A percentile compares a stretch with the other conserved stretches of the same genome.
phyloP scores from a whole-genome alignment of 331 rosid genomes.

The Quercus tomentella region DNA sequence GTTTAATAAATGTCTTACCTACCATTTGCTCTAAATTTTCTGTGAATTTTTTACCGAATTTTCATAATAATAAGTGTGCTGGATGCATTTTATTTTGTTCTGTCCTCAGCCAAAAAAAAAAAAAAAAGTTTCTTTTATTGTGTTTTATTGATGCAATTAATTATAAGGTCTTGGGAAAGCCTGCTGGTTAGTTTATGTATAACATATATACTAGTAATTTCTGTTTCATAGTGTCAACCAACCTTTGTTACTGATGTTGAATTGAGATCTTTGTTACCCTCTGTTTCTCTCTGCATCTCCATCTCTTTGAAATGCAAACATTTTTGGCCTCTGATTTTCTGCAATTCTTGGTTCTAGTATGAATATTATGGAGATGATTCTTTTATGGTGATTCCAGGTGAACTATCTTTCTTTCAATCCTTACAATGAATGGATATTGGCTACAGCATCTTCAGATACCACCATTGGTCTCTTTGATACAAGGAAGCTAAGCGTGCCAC shows the following conservation, averaged over 20 bases:
- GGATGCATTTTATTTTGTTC: neutral
- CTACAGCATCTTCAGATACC: conserved; percentile 94
- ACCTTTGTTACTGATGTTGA: neutral
- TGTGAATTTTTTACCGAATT: neutral
- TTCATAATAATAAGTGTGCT: neutral
- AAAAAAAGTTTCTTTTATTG: neutral
- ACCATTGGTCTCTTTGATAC: conserved; percentile 71
- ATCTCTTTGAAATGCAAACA: neutral
- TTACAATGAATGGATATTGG: conserved; percentile 77
- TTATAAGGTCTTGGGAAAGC: neutral
- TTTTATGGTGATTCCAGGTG: conserved; percentile 43
- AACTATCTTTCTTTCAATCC: conserved; percentile 87
- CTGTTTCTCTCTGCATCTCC: neutral
- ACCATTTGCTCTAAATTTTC: neutral
- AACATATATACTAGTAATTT: neutral
- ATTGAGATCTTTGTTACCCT: neutral
- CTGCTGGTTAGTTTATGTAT: neutral
- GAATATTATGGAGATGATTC: neutral
- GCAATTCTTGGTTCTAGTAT: neutral
- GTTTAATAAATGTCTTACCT: neutral
- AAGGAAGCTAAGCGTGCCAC: conserved; percentile 58
- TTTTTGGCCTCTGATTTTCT: neutral
- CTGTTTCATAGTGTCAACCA: neutral
- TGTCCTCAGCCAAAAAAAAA: neutral
- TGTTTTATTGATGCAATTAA: neutral